Conservation (phyloP, 495 filamentous ascomycete genomes). For the Echria macrotheca region DNA sequence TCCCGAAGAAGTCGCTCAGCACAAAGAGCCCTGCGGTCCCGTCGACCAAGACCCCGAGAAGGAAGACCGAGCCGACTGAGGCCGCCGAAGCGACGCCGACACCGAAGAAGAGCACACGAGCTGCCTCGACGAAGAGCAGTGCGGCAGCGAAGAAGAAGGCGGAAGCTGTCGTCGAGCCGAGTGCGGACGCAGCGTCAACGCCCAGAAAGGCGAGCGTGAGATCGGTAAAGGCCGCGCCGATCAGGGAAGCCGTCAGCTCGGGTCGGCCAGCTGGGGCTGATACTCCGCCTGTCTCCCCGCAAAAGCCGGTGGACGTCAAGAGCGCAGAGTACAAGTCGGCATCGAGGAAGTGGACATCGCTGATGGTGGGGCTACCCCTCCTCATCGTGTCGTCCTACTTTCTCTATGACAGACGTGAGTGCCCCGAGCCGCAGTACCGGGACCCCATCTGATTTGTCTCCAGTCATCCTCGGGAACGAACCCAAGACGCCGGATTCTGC, state of each 20-base stretch:
- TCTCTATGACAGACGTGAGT: conserved; percentile 38
- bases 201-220: too few species aligned
- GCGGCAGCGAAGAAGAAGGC: conserved; percentile 9
- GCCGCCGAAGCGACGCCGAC: neutral
- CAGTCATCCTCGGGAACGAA: conserved; percentile 22
- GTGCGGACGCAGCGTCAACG: too few species aligned
- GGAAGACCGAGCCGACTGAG: neutral
- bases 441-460: neutral
- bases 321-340: conserved; percentile 38
- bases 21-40: conserved; percentile 3
- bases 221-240: too few species aligned
- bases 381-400: conserved; percentile 41
- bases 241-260: too few species aligned
- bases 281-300: neutral
- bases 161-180: too few species aligned
- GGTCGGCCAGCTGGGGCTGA: too few species aligned
- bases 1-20: conserved; percentile 7
- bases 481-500: neutral
- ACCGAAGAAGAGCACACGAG: neutral
- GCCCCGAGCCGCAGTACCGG: neutral
- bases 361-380: conserved; percentile 42
- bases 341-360: conserved; percentile 30
- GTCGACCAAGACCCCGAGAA: conserved; percentile 4
- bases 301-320: conserved; percentile 20
- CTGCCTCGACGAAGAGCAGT: conserved; percentile 10